These are phyloP conservation scores for Toxoplasma gondii DNA, from an alignment of 169 alveolate genomes.

Conservation along the genomic window DNA sequence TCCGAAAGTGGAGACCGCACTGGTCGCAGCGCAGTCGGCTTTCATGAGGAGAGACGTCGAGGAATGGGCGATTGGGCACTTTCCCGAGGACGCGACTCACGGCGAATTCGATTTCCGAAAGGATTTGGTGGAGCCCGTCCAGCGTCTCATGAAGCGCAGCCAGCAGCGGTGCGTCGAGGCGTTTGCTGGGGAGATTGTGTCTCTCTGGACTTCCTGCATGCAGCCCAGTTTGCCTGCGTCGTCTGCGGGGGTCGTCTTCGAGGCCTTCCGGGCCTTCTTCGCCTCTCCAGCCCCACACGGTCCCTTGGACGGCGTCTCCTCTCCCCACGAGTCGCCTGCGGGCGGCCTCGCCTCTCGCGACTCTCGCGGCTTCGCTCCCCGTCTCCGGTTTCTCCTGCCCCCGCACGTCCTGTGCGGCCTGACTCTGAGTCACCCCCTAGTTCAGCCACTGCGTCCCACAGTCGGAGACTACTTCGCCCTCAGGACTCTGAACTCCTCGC, in stretches of 20 bases:
- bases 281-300: neutral
- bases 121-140: conserved; percentile 70
- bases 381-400: neutral
- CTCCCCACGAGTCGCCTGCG: neutral
- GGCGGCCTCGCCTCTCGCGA: neutral
- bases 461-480: conserved; percentile 6
- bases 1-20: neutral
- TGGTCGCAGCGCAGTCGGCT: neutral
- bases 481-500: neutral
- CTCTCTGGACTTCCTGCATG: neutral
- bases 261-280: neutral
- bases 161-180: conserved; percentile 21
- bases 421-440: neutral
- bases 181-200: neutral
- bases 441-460: neutral
- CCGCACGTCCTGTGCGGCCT: neutral
- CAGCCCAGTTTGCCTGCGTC: neutral
- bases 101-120: conserved; percentile 67
- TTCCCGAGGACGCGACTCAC: conserved; percentile 75
- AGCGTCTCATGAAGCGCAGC: conserved; percentile 46
- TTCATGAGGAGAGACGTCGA: neutral
- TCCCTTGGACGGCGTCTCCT: neutral
- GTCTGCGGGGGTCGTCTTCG: neutral
- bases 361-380: neutral
- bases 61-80: conserved; percentile 63